phyloP scores from a whole-genome alignment of 202 grass and related monocot genomes.

The Dendrocalamus latiflorus region DNA sequence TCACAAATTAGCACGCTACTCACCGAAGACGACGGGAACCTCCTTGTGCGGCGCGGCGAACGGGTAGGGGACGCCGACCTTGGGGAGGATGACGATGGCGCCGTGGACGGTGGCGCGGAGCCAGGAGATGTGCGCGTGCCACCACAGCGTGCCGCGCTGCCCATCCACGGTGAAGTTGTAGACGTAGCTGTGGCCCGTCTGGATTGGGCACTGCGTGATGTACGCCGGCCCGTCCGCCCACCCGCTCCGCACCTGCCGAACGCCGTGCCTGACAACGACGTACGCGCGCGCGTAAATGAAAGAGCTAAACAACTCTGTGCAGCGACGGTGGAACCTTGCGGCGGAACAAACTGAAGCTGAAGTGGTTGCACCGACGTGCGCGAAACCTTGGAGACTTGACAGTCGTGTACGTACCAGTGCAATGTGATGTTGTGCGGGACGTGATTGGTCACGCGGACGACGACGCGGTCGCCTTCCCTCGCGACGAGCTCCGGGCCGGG shows the following conservation, averaged over 20 bases:
- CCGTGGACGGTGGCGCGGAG: conserved; percentile 64
- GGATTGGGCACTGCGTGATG: conserved; percentile 84
- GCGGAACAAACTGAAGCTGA: neutral
- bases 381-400: neutral
- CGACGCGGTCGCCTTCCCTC: conserved; percentile 69
- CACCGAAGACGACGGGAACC: conserved; percentile 69
- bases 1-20: neutral
- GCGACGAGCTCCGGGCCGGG: conserved; percentile 60
- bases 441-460: conserved; percentile 68
- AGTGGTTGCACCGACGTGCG: conserved; percentile 4
- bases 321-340: neutral
- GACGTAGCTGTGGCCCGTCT: conserved; percentile 58
- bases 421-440: conserved; percentile 66
- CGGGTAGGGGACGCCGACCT: conserved; percentile 65
- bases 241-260: conserved; percentile 57
- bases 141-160: conserved; percentile 86
- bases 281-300: neutral
- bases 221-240: conserved; percentile 82
- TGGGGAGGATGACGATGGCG: conserved; percentile 65
- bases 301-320: neutral
- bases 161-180: conserved; percentile 68
- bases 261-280: conserved; percentile 51
- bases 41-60: conserved; percentile 64
- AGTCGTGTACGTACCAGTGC: conserved; percentile 40
- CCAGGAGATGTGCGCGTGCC: conserved; percentile 92